Base-by-base conservation (phyloP, 768 basidiomycete genomes). In the Tricholoma flavovirens region DNA sequence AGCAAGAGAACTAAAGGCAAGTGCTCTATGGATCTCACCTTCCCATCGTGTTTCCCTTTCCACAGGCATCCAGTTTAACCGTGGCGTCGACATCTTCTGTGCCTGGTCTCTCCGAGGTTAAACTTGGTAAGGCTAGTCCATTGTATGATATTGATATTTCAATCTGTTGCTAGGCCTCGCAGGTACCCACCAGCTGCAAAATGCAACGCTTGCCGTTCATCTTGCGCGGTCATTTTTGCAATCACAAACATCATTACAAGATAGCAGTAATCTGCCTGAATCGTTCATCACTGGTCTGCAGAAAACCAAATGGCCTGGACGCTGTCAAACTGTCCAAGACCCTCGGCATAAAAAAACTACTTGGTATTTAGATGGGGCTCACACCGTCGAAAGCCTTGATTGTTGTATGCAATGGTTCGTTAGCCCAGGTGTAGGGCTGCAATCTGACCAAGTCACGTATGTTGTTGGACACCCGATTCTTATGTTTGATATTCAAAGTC, bases 311-410 rank as follows among this genome's bases (percentile, higher is more conserved):
- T 99, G 97, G 96, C 95, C 97, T 9, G 97, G 96, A 11, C 83
- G 97, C 45, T 99, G 97, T 67, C 97, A 99, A 71, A 81, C 80
- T 8, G 82, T 96, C 11, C 49, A 55, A 9, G 93, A 95, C 64
- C 84, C 85, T 1, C 66, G 60, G 14, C 66, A 80, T 36, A 50
- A 70, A 1, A 64, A 69, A 14, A 76, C 81, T 6, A 88, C 82
- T 2, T 98, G 97, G 97, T 92, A 86, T 69, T 74, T 99, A 11
- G 97, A 98, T 66, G 97, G 97, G 0, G 95, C 97, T 10, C 97
- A 99, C 69, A 99, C 97, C 0, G 71, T 81, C 11, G 97, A 98
- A 67, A 97, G 93, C 64, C 75, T 99, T 26, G 78, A 81, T 43
- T 93, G 84, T 58, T 96, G 95, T 62, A 80, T 90, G 12, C 75